Percentiles rank a stretch among this genome's conserved stretches.
Evolutionary conservation across 805 yeast genomes (phyloP).

Genomic region (Candida andamanensis): DNA sequence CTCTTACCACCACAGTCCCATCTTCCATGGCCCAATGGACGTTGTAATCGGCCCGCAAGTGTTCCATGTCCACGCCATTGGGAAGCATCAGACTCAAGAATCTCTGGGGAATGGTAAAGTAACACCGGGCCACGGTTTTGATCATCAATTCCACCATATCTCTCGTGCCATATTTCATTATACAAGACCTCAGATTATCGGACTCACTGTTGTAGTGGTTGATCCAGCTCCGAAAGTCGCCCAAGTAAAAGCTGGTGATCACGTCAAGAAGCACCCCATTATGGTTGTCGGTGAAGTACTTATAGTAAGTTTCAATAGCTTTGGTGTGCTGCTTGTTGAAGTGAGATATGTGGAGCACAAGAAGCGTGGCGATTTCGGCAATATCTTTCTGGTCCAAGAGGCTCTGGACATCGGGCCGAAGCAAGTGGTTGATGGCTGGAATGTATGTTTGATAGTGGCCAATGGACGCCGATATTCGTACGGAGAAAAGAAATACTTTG

Average conservation of each 20-base stretch:
- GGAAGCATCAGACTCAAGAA: slow-evolving; percentile 20
- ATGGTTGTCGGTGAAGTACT: slow-evolving; percentile 17
- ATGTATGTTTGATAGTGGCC: slow-evolving; percentile 52
- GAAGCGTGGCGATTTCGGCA: slow-evolving; percentile 36
- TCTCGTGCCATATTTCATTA: slow-evolving; percentile 40
- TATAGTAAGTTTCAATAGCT: slow-evolving; percentile 27
- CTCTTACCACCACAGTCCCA: slow-evolving; percentile 21
- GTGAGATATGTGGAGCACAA: slow-evolving; percentile 44
- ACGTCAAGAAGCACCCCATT: slow-evolving; percentile 12
- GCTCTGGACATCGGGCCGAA: background rate
- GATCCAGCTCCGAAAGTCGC: slow-evolving; percentile 29
- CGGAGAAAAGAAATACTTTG: slow-evolving; percentile 45
- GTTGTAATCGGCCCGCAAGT: slow-evolving; percentile 16
- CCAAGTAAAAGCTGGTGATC: slow-evolving; percentile 22
- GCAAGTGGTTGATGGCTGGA: slow-evolving; percentile 45
- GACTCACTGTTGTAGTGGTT: slow-evolving; percentile 26
- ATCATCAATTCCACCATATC: slow-evolving; percentile 29
- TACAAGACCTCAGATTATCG: slow-evolving; percentile 25
- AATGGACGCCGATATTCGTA: slow-evolving; percentile 38
- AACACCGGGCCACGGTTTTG: slow-evolving; percentile 21
- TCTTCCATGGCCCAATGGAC: slow-evolving; percentile 29
- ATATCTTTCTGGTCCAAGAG: slow-evolving; percentile 26
- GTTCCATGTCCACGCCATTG: slow-evolving; percentile 14
- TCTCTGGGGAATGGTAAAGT: slow-evolving; percentile 30
- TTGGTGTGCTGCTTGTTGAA: slow-evolving; percentile 25